Percentiles rank a stretch among this genome's conserved stretches.
Evolutionary conservation across 2,329 filamentous ascomycete species (phyloP).

Genomic region (Sphaceloma murrayae): DNA sequence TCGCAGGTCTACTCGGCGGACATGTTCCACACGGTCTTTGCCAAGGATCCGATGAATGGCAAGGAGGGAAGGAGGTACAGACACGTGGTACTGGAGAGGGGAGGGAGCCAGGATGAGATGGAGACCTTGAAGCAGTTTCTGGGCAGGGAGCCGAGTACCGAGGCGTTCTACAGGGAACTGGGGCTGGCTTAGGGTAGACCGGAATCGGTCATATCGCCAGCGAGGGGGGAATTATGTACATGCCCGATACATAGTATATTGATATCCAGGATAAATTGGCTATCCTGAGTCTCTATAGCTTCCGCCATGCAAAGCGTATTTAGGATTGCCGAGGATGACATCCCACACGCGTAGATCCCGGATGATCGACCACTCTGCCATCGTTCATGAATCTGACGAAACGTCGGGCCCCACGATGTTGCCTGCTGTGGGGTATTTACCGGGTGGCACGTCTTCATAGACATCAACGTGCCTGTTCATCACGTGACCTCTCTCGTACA

Average conservation of each 20-base stretch:
- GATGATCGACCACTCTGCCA: constrained; percentile 1
- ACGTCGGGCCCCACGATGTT: background rate
- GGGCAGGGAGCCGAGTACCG: constrained; percentile 63
- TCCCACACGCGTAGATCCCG: constrained; percentile 9
- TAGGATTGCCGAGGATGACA: no score
- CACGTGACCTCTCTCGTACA: background rate
- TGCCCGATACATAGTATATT: no score
- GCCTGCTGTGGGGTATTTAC: background rate
- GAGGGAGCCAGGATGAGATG: constrained; percentile 74
- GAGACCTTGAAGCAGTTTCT: constrained; percentile 67
- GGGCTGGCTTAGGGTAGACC: constrained; percentile 42
- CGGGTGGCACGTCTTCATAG: background rate
- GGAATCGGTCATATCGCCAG: no score
- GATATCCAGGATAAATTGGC: no score
- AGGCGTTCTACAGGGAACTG: constrained; percentile 72
- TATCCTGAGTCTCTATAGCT: no score
- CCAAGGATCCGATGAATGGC: constrained; percentile 66
- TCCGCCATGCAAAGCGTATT: no score
- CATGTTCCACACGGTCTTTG: constrained; percentile 78
- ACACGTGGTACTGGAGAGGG: constrained; percentile 67
- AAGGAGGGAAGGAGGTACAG: constrained; percentile 66
- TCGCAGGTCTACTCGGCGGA: constrained; percentile 75
- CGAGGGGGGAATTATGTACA: no score
- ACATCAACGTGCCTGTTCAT: no score
- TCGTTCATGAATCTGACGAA: constrained; percentile 3